phyloP scores from a whole-genome alignment of 805 yeast genomes.

The Yarrowia divulgata region DNA sequence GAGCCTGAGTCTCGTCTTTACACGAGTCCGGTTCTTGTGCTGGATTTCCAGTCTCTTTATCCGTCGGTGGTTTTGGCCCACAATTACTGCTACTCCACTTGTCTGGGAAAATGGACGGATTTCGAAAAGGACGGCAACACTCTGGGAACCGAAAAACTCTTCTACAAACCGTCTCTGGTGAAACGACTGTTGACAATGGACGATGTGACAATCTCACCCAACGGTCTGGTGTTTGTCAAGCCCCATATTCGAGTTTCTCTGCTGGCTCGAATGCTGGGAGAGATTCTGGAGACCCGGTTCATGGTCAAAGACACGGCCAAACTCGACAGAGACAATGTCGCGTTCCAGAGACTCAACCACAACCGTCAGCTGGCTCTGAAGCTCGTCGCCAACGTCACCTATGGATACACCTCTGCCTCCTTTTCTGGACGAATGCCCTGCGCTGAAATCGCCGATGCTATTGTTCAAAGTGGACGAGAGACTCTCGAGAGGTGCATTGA shows the following conservation, averaged over 20 bases:
- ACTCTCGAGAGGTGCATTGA: constrained; percentile 74
- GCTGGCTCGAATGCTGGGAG: constrained; percentile 83
- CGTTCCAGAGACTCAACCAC: constrained; percentile 61
- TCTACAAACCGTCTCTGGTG: constrained; percentile 64
- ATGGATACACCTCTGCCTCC: constrained; percentile 94
- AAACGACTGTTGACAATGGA: constrained; percentile 56
- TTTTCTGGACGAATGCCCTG: constrained; percentile 98
- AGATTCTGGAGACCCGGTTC: constrained; percentile 78
- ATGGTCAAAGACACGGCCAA: constrained; percentile 80
- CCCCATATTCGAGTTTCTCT: constrained; percentile 70
- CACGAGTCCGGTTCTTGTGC: constrained; percentile 85
- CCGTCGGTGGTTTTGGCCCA: constrained; percentile 93
- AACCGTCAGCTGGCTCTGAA: constrained; percentile 87
- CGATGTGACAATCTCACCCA: constrained; percentile 77
- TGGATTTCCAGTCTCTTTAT: constrained; percentile 92
- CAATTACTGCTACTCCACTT: constrained; percentile 67
- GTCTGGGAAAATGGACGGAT: constrained; percentile 51
- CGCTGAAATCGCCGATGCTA: constrained; percentile 92
- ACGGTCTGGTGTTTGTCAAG: constrained; percentile 82
- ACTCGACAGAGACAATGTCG: constrained; percentile 47
- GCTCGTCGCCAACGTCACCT: constrained; percentile 91
- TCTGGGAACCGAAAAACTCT: constrained; percentile 53
- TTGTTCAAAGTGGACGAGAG: constrained; percentile 91
- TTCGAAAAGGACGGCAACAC: constrained; percentile 50
- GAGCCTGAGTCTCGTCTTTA: constrained; percentile 88